Evolutionary conservation across 495 filamentous ascomycete species (phyloP), one percentile per base, ranked within the genome.

Genomic region (Penicillium angulare): DNA sequence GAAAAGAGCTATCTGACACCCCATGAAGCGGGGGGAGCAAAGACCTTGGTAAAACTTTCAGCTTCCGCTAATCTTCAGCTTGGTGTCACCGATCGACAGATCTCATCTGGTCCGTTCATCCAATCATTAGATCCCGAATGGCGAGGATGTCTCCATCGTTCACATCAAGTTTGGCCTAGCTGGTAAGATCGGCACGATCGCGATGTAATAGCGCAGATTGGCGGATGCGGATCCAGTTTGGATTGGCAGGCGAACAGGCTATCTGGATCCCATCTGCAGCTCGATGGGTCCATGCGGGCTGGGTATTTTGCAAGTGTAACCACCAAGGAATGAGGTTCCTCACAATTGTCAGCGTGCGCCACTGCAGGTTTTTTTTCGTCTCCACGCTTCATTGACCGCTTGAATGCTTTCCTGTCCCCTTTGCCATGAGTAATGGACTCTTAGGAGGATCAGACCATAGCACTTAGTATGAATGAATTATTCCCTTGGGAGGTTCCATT

Each of bases 181-280:
- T 65, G 54, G 51, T 34, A 46, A 54, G 62, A 63, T 65, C 62
- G 50, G 54, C 62, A 41, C 53, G 56, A 63, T 65, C 53, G 53
- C 47, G 51, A 60, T 65, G 62, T 63, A 65, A 65, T 65, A 57
- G 62, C 47, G 60, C 62, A 63, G 62, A 65, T 58, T 57, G 46
- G 62, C 36, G 51, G 43, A 26, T n/a, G 59, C 59, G 29, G 56
- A 60, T 60, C 62, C 23, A 18, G 18, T 48, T 15, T 7, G 26
- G 50, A 63, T 60, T 44, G 56, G 62, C 16, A 52, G 49, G 18
- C 12, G 16, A 34, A 43, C 50, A 44, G 36, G 32, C 43, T 51
- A 50, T 58, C 53, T 57, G 53, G 50, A 36, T 42, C 50, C 50
- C 47, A 53, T 43, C 52, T 58, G 58, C 53, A 43, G 34, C 44